These are phyloP conservation scores for Nannochloris sp. DNA, from an alignment of 139 green algal species.

Conservation along the genomic window DNA sequence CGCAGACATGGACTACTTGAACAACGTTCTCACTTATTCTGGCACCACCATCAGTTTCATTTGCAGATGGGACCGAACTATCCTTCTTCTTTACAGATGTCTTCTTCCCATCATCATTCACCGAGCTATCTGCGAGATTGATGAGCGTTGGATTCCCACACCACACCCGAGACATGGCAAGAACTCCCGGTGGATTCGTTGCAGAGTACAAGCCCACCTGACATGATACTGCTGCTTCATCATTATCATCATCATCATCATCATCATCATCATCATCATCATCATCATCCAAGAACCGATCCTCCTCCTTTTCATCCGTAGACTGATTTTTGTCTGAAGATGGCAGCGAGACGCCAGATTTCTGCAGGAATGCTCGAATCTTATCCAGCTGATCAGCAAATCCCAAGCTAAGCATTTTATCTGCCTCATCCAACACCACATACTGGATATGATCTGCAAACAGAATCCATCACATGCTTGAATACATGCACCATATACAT, in stretches of 20 bases:
- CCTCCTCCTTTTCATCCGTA: too few relatives aligned
- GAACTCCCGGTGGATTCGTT: conserved; percentile 55
- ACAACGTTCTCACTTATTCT: conserved; percentile 1
- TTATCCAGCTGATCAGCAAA: conserved; percentile 65
- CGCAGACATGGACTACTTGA: conserved; percentile 91
- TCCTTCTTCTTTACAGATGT: conserved; percentile 27
- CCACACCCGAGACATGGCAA: conserved; percentile 17
- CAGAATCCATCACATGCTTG: background rate
- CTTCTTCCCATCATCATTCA: conserved; percentile 7
- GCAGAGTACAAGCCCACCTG: conserved; percentile 79
- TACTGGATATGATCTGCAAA: conserved; percentile 18
- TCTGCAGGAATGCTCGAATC: conserved; percentile 37
- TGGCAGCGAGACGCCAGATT: conserved; percentile 14
- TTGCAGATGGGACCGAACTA: background rate
- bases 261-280: background rate
- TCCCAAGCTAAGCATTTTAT: conserved; percentile 80
- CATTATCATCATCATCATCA: background rate
- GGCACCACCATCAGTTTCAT: background rate
- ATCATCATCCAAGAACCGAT: too few relatives aligned
- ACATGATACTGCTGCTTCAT: background rate
- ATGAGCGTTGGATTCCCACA: background rate
- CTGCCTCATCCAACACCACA: conserved; percentile 80
- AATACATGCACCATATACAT: too few relatives aligned
- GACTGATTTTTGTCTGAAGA: background rate
- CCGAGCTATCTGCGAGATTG: background rate